Conservation (phyloP, 257 asterid species). For the Cordia subcordata region DNA sequence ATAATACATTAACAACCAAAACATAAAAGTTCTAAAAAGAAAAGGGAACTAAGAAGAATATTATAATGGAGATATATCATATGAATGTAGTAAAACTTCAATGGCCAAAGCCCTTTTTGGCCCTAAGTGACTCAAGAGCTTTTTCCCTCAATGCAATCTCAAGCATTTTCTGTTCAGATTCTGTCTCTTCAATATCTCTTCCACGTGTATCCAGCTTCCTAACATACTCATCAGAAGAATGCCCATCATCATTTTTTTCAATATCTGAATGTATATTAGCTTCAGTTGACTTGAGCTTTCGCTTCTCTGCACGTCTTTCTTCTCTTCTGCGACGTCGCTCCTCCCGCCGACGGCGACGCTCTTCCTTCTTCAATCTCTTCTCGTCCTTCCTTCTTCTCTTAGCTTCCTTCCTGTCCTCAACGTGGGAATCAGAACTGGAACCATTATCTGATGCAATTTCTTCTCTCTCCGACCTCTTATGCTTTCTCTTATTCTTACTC, state of each 20-base stretch:
- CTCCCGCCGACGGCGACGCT: conserved; percentile 61
- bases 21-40: conserved; percentile 35
- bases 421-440: conserved; percentile 70
- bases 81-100: conserved; percentile 27
- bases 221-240: conserved; percentile 44
- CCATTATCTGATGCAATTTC: conserved; percentile 51
- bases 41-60: conserved; percentile 24
- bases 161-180: conserved; percentile 68
- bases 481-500: conserved; percentile 63
- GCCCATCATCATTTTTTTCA: conserved; percentile 26
- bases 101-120: conserved; percentile 69
- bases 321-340: conserved; percentile 65
- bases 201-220: conserved; percentile 28
- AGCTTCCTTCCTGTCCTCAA: conserved; percentile 69
- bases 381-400: conserved; percentile 82
- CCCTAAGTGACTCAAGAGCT: conserved; percentile 92
- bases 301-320: conserved; percentile 62
- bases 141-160: conserved; percentile 95
- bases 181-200: conserved; percentile 37
- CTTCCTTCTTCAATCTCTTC: conserved; percentile 66
- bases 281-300: conserved; percentile 48
- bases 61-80: conserved; percentile 23
- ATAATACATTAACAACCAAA: conserved; percentile 46
- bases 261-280: conserved; percentile 46
- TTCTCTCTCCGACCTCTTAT: conserved; percentile 43